Conservation (phyloP, 352 stramenopile species). For the Globisporangium abappressorium region DNA sequence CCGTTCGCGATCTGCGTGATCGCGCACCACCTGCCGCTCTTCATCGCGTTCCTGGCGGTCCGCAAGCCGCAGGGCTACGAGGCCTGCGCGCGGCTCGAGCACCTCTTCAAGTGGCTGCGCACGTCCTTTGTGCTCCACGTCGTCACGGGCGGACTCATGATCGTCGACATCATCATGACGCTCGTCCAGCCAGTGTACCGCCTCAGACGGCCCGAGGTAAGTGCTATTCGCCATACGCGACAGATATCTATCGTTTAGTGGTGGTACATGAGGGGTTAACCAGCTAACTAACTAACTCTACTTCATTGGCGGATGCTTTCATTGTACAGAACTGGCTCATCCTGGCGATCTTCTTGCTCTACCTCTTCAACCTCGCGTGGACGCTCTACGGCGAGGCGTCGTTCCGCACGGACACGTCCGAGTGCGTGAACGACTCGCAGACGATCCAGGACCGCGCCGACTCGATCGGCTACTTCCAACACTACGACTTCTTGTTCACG, state of each 20-base stretch:
- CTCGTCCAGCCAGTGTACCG: slow-evolving; percentile 60
- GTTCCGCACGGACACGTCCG: slow-evolving; percentile 48
- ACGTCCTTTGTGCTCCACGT: slow-evolving; percentile 55
- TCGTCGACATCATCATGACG: slow-evolving; percentile 38
- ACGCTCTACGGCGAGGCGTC: slow-evolving; percentile 52
- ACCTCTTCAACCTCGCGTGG: slow-evolving; percentile 52
- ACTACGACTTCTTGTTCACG: slow-evolving; percentile 70
- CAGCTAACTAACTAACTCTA: neutral
- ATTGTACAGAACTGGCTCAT: slow-evolving; percentile 44
- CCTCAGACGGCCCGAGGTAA: slow-evolving; percentile 42
- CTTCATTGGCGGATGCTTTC: neutral
- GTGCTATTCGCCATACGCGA: neutral
- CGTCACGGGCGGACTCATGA: slow-evolving; percentile 34
- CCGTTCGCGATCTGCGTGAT: slow-evolving; percentile 54
- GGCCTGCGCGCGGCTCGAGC: slow-evolving; percentile 35
- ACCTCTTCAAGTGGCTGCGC: slow-evolving; percentile 60
- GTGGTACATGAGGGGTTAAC: too few species aligned
- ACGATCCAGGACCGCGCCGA: slow-evolving; percentile 54
- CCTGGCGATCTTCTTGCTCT: slow-evolving; percentile 55
- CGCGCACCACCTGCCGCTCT: slow-evolving; percentile 64
- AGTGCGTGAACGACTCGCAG: slow-evolving; percentile 49
- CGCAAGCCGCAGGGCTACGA: slow-evolving; percentile 34
- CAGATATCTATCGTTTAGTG: neutral
- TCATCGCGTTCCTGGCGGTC: slow-evolving; percentile 50
- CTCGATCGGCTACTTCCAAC: slow-evolving; percentile 58